Evolutionary conservation across 768 basidiomycete species (phyloP), one percentile per base, ranked within the genome.

Genomic region (Heimioporus sp.): DNA sequence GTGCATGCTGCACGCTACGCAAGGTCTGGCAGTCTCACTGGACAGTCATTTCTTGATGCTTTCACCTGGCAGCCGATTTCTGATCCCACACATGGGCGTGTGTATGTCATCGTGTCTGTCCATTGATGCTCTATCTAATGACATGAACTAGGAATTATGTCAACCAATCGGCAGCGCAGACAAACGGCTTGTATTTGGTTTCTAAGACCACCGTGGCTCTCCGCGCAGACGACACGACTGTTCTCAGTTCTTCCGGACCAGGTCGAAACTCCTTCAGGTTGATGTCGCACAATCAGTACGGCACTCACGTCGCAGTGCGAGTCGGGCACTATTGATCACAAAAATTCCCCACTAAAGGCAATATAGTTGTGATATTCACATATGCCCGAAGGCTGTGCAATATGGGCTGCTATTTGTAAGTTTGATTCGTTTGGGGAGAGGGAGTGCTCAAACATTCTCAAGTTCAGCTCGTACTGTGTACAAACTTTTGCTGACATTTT

Each of bases 181-280:
- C 70, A 12, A 63, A 76, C 44, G 85, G 87, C 58, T 62, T 90
- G 44, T 85, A 83, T 3, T 85, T 72, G 53, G 73, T 83, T 4
- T 74, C 73, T 15, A 75, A 73, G 15, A 71, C 80, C 55, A 53
- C 57, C 4, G 61, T 73, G 13, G 66, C 59, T 13, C 49, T 74
- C 19, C 61, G 68, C 2, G 66, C 70, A 4, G 73, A 75, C 37
- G 28, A 63, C 38, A 64, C 55, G 15, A 72, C 74, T 11, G 53
- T 57, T 7, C 62, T 76, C 10, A 57, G 35, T 8, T 5, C 72
- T 9, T 46, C 45, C 8, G 70, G 62, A 7, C 60, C 70, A 0
- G 74, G 73, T 35, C 60, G 73, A 36, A 67, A 69, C 28, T 72
- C 72, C 1, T 73, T 76, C 50, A 65, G 73, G 24, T 52, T 75